These are phyloP conservation scores for Porphyrellus cyaneotinctus DNA, from an alignment of 768 basidiomycete genomes.

Conservation along the genomic window DNA sequence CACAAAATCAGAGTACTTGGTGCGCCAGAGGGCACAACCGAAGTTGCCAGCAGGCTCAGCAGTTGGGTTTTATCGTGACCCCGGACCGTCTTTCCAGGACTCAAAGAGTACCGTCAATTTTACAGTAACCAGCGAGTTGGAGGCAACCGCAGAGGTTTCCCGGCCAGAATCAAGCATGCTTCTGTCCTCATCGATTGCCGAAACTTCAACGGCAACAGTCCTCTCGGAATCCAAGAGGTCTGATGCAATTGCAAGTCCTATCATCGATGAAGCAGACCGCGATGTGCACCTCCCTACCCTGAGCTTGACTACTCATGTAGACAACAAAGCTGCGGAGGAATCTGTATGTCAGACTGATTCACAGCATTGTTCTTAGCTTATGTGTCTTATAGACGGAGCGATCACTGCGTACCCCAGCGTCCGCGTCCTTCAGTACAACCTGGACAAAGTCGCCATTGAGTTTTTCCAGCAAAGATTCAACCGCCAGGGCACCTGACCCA, in stretches of 20 bases:
- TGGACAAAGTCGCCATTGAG: constrained; percentile 53
- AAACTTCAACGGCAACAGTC: constrained; percentile 8
- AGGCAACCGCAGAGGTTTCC: constrained; percentile 25
- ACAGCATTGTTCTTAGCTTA: constrained; percentile 11
- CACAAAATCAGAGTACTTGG: constrained; percentile 23
- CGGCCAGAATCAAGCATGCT: constrained; percentile 22
- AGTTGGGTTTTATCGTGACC: constrained; percentile 71
- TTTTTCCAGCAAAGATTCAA: constrained; percentile 61
- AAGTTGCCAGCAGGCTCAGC: constrained; percentile 70
- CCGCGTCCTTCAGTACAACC: constrained; percentile 33
- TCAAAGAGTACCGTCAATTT: constrained; percentile 59
- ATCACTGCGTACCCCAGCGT: constrained; percentile 45
- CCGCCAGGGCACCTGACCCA: constrained; percentile 69
- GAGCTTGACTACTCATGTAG: constrained; percentile 32
- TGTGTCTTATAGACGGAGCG: constrained; percentile 36
- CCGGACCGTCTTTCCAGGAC: constrained; percentile 48
- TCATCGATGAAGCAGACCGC: constrained; percentile 6
- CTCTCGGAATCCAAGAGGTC: constrained; percentile 7
- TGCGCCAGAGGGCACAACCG: constrained; percentile 52
- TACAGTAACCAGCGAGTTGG: constrained; percentile 76
- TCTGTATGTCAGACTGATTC: constrained; percentile 39
- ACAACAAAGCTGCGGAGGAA: constrained; percentile 51
- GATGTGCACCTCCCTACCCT: constrained; percentile 16
- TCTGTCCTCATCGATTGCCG: constrained; percentile 20
- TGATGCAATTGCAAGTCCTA: constrained; percentile 5